Evolutionary conservation across 225 moss, liverwort and hornwort species (phyloP).

Genomic region (Pleurozium schreberi): DNA sequence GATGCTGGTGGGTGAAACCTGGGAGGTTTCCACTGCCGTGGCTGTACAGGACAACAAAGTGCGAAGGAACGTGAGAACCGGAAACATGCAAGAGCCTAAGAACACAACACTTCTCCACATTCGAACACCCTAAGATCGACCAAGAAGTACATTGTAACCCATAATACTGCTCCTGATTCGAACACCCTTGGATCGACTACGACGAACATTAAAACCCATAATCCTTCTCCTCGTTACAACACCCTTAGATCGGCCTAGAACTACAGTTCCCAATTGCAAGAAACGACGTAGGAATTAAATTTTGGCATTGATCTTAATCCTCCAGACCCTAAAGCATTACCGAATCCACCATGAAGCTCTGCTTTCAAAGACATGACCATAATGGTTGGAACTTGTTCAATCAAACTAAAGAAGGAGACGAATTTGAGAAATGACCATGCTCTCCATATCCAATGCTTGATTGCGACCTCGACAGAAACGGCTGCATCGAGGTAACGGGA

Average conservation of each 20-base stretch:
- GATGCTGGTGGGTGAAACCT: constrained; percentile 28
- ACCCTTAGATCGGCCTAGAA: background rate
- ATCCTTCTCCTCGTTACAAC: background rate
- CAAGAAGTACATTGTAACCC: too few relatives aligned
- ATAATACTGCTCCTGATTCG: too few relatives aligned
- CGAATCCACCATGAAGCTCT: background rate
- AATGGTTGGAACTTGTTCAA: background rate
- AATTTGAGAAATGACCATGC: background rate
- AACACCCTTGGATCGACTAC: background rate
- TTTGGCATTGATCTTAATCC: background rate
- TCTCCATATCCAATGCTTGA: background rate
- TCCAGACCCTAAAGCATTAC: background rate
- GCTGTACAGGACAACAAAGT: background rate
- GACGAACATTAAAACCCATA: background rate
- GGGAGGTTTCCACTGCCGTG: background rate
- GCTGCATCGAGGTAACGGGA: too few relatives aligned
- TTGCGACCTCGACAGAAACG: too few relatives aligned
- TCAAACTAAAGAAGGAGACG: background rate
- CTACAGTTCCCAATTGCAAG: too few relatives aligned
- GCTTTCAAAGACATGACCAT: background rate
- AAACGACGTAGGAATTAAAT: too few relatives aligned
- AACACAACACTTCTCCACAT: too few relatives aligned
- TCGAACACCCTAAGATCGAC: background rate
- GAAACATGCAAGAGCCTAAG: too few relatives aligned
- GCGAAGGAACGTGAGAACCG: background rate